Percentiles rank a stretch among this genome's conserved stretches.
These are phyloP conservation scores for Ajuga chamaepitys DNA, from an alignment of 257 asterid species.

Conservation along the genomic window DNA sequence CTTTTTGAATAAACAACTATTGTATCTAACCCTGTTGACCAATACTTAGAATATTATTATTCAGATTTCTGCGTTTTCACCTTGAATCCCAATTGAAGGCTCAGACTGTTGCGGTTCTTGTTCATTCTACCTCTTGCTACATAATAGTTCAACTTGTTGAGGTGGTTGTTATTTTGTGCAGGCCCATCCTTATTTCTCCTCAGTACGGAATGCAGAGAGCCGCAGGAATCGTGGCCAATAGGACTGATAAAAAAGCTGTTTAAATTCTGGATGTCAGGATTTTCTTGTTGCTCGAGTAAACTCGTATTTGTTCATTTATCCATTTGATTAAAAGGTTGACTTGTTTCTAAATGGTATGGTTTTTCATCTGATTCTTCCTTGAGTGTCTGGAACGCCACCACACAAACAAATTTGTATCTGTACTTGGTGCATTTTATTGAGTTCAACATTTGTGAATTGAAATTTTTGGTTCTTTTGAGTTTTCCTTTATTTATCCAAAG, in stretches of 20 bases:
- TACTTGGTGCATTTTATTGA: slow-evolving; percentile 3
- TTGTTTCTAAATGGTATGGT: slow-evolving; percentile 7
- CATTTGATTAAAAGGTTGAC: slow-evolving; percentile 18
- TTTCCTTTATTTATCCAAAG: neutral
- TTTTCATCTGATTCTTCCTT: slow-evolving; percentile 16
- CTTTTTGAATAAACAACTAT: no score
- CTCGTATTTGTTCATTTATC: slow-evolving; percentile 7
- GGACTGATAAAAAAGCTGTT: slow-evolving; percentile 15
- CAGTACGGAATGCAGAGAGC: slow-evolving; percentile 71
- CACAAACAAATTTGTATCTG: neutral
- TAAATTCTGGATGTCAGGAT: neutral
- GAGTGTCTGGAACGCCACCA: slow-evolving; percentile 1
- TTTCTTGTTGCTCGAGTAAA: slow-evolving; percentile 11
- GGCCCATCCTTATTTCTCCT: slow-evolving; percentile 91
- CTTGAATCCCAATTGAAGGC: no score
- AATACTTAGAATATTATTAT: no score
- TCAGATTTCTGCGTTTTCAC: no score
- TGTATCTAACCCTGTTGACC: no score
- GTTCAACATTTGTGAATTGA: neutral
- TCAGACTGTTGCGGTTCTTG: no score
- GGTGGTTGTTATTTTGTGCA: slow-evolving; percentile 25
- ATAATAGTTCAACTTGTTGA: neutral
- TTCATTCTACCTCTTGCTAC: no score
- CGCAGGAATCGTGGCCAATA: slow-evolving; percentile 68
- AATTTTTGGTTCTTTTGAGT: neutral